These are phyloP conservation scores for Russula griseocarnosa DNA, from an alignment of 768 basidiomycete species.

Conservation along the genomic window DNA sequence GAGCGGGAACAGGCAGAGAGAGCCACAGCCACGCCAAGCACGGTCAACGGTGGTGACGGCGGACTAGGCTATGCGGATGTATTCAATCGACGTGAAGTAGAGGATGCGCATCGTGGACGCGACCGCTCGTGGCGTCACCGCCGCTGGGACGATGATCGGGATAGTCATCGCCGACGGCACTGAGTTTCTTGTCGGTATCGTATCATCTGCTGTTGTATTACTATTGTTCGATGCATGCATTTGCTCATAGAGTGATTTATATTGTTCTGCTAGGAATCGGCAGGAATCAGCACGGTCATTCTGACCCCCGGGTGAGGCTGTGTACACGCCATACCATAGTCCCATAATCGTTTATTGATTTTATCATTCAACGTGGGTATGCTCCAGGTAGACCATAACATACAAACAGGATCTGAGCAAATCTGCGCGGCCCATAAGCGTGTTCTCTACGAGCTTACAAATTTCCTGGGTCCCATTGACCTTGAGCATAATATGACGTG, in stretches of 20 bases:
- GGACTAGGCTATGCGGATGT: slow-evolving; percentile 54
- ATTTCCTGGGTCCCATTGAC: too few species aligned
- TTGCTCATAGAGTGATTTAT: too few species aligned
- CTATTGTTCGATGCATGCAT: too few species aligned
- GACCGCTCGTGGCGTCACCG: slow-evolving; percentile 38
- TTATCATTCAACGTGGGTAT: too few species aligned
- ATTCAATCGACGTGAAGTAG: slow-evolving; percentile 65
- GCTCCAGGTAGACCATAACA: too few species aligned
- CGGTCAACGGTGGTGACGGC: slow-evolving; percentile 44
- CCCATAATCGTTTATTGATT: too few species aligned
- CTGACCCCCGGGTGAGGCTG: too few species aligned
- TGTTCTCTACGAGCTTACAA: too few species aligned
- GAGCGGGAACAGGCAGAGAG: slow-evolving; percentile 60
- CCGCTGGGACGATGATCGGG: slow-evolving; percentile 19
- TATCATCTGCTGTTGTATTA: slow-evolving; percentile 7
- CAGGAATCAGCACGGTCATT: neutral
- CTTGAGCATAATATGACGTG: too few species aligned
- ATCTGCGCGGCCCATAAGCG: too few species aligned
- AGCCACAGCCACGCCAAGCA: slow-evolving; percentile 68
- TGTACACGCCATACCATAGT: too few species aligned
- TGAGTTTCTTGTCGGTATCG: neutral
- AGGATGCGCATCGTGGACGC: slow-evolving; percentile 58
- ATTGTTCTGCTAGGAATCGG: neutral
- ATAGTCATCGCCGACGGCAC: slow-evolving; percentile 4
- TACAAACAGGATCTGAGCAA: too few species aligned